Percentiles rank a stretch among this genome's conserved stretches.
Conservation (phyloP, 352 stramenopile genomes). For the Blastocystis sp. region DNA sequence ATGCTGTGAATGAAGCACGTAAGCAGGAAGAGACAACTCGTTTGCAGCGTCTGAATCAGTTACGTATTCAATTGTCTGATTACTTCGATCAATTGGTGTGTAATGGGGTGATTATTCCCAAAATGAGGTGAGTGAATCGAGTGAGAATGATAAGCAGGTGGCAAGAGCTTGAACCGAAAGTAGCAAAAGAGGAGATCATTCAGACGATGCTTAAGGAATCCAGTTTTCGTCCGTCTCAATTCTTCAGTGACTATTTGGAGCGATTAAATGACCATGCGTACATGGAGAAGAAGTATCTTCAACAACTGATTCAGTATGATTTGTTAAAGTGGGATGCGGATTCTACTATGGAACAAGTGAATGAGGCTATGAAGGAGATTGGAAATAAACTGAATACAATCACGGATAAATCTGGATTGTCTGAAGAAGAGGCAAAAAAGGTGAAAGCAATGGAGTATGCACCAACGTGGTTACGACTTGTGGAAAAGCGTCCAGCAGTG, state of each 20-base stretch:
- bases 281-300: constrained; percentile 6
- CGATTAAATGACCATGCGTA: not conserved
- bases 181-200: not conserved
- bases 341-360: not conserved
- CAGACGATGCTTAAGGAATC: not conserved
- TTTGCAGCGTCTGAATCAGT: not conserved
- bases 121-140: no score
- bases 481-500: not conserved
- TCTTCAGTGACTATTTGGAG: constrained; percentile 19
- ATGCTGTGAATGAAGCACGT: not conserved
- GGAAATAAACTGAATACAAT: not conserved
- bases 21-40: not conserved
- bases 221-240: not conserved
- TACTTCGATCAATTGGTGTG: not conserved
- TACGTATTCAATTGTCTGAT: not conserved
- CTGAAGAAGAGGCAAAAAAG: not conserved
- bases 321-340: not conserved
- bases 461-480: not conserved
- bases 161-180: not conserved
- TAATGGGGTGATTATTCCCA: not conserved
- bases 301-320: not conserved
- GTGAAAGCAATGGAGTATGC: not conserved
- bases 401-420: not conserved
- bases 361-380: not conserved
- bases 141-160: not conserved